These are phyloP conservation scores for Syzygium aromaticum DNA, from an alignment of 345 rosid species.

Conservation along the genomic window DNA sequence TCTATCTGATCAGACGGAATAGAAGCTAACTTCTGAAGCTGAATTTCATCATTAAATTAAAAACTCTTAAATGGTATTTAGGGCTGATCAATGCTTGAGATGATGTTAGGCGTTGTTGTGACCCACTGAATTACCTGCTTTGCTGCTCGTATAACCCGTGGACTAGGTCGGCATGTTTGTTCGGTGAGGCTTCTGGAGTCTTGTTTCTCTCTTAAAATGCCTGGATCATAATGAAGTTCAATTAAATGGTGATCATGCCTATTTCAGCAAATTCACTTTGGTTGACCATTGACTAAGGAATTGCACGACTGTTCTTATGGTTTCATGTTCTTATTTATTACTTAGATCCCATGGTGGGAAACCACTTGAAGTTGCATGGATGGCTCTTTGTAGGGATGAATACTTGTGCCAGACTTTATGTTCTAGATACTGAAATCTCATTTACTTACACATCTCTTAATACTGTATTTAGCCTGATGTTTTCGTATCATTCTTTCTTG, in stretches of 20 bases:
- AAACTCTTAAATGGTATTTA: neutral
- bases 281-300: neutral
- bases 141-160: neutral
- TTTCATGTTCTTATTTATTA: neutral
- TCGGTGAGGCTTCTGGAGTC: neutral
- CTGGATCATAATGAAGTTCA: neutral
- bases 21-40: neutral
- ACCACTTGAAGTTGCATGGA: neutral
- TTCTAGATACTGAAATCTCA: neutral
- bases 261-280: neutral
- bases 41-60: neutral
- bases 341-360: neutral
- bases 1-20: neutral
- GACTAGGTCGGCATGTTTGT: neutral
- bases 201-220: neutral
- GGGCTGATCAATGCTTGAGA: neutral
- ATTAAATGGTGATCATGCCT: neutral
- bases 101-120: neutral
- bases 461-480: neutral
- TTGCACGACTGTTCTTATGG: neutral
- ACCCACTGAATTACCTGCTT: neutral
- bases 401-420: neutral
- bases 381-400: neutral
- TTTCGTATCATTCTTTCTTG: neutral
- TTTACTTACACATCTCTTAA: neutral